These are phyloP conservation scores for Trypanosoma melophagium DNA, from an alignment of 208 protist genomes.

Conservation along the genomic window DNA sequence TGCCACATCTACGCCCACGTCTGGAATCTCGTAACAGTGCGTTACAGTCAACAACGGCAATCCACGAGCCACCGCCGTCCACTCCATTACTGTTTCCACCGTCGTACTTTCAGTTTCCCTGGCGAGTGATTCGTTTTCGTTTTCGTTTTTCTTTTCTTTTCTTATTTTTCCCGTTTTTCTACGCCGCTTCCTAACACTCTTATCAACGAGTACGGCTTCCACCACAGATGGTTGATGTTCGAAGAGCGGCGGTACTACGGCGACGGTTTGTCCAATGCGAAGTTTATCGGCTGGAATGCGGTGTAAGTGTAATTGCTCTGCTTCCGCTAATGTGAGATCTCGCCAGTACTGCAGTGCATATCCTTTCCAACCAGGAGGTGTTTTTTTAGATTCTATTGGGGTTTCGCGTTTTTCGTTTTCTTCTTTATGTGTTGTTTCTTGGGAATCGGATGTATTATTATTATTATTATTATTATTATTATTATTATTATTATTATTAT, in stretches of 20 bases:
- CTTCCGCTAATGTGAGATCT: constrained; percentile 43
- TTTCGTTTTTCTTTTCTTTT: not conserved
- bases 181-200: constrained; percentile 5
- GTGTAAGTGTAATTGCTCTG: constrained; percentile 36
- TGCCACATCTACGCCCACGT: constrained; percentile 25
- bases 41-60: constrained; percentile 56
- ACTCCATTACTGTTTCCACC: constrained; percentile 30
- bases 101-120: constrained; percentile 4
- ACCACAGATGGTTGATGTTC: constrained; percentile 62
- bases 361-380: constrained; percentile 34
- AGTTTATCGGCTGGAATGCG: constrained; percentile 38
- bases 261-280: constrained; percentile 54
- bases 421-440: not conserved
- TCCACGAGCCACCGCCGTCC: constrained; percentile 58
- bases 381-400: not conserved
- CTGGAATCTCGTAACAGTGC: constrained; percentile 54
- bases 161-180: not conserved
- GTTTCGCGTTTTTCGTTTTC: not conserved
- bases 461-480: not conserved
- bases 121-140: too few species aligned
- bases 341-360: constrained; percentile 68
- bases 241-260: constrained; percentile 63
- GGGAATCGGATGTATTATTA: too few species aligned
- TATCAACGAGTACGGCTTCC: constrained; percentile 60
- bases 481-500: not conserved